phyloP scores from a whole-genome alignment of 116 monocot genomes.

The Papilionanthe hybrid region DNA sequence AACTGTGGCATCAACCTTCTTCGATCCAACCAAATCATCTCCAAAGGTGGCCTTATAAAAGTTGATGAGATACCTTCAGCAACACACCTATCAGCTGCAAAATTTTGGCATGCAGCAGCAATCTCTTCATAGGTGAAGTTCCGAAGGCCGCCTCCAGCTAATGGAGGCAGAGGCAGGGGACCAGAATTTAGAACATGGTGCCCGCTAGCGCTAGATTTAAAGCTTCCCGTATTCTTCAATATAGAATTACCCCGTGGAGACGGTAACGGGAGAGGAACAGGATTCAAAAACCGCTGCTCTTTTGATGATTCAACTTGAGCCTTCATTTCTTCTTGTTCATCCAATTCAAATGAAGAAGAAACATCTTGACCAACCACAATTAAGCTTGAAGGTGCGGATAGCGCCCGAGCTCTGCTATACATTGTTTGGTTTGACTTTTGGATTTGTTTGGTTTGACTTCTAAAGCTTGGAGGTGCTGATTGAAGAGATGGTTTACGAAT shows the following conservation, averaged over 20 bases:
- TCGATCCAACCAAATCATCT: slow-evolving; percentile 42
- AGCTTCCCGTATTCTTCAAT: slow-evolving; percentile 65
- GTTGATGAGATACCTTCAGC: slow-evolving; percentile 68
- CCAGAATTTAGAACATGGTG: slow-evolving; percentile 42
- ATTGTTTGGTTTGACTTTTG: slow-evolving; percentile 20
- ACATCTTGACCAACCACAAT: slow-evolving; percentile 44
- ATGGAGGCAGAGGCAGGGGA: slow-evolving; percentile 74
- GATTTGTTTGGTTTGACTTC: slow-evolving; percentile 37
- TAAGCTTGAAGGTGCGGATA: slow-evolving; percentile 89
- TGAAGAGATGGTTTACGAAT: slow-evolving; percentile 47
- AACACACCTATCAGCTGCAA: slow-evolving; percentile 58
- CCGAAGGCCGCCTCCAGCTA: slow-evolving; percentile 42
- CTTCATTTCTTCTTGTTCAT: slow-evolving; percentile 59
- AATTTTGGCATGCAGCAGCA: slow-evolving; percentile 66
- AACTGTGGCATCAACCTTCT: slow-evolving; percentile 73
- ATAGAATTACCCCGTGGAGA: slow-evolving; percentile 32
- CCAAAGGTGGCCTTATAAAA: slow-evolving; percentile 78
- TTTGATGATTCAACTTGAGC: slow-evolving; percentile 26
- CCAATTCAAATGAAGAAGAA: slow-evolving; percentile 30
- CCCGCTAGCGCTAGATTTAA: slow-evolving; percentile 50
- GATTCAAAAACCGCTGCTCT: slow-evolving; percentile 53
- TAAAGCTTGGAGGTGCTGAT: slow-evolving; percentile 95
- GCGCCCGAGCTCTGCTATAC: slow-evolving; percentile 49
- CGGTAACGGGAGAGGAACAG: slow-evolving; percentile 83
- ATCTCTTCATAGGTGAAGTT: slow-evolving; percentile 80